A percentile compares a stretch with the other conserved stretches of the same genome.
These are phyloP conservation scores for Ceriops tagal DNA, from an alignment of 345 rosid genomes.

Conservation along the genomic window DNA sequence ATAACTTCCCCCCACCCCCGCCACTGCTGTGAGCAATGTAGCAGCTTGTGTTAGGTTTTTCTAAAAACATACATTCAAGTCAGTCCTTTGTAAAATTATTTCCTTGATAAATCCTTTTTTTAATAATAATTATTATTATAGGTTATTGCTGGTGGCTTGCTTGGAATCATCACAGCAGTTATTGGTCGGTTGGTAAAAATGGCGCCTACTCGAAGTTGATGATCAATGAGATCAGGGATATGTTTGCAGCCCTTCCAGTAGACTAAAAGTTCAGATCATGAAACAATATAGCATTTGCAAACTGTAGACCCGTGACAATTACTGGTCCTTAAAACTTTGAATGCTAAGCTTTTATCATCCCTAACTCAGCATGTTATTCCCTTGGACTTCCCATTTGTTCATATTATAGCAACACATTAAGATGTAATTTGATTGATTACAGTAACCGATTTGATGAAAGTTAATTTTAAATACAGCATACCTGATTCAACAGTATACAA, in stretches of 20 bases:
- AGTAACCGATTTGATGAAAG: constrained; percentile 6
- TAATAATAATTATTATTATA: constrained; percentile 10
- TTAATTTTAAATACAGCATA: not conserved
- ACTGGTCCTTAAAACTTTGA: not conserved
- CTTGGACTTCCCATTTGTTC: not conserved
- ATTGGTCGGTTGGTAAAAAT: constrained; percentile 51
- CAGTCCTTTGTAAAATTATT: not conserved
- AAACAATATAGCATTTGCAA: not conserved
- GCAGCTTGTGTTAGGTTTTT: not conserved
- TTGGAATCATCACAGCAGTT: constrained; percentile 59
- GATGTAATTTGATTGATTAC: constrained; percentile 21
- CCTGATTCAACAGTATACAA: constrained; percentile 1
- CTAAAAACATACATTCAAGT: not conserved
- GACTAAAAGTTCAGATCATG: not conserved
- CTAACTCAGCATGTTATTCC: not conserved
- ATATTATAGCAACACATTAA: not conserved
- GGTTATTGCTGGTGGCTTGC: constrained; percentile 79
- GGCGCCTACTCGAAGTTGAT: constrained; percentile 24
- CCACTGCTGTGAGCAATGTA: not conserved
- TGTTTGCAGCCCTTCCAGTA: not conserved
- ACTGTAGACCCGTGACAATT: not conserved
- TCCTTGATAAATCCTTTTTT: constrained; percentile 2
- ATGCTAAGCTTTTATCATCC: not conserved
- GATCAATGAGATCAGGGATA: constrained; percentile 2
- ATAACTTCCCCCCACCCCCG: no score